phyloP scores from a whole-genome alignment of 2,329 filamentous ascomycete species.

The Sporothrix luriei region DNA sequence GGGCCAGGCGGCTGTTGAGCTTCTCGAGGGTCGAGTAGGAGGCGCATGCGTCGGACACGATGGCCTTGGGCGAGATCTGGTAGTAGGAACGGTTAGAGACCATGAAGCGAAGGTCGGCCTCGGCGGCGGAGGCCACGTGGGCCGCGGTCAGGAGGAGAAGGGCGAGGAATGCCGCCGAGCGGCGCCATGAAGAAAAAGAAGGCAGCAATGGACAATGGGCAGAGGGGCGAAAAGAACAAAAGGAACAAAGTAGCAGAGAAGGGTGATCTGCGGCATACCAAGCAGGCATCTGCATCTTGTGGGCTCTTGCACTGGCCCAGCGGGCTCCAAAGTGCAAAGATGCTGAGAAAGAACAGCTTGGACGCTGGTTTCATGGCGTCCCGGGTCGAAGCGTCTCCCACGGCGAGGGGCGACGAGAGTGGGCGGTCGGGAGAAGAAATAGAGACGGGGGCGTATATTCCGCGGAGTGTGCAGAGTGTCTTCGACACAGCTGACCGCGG shows the following conservation, averaged over 20 bases:
- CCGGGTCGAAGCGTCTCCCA: neutral
- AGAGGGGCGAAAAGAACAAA: conserved; percentile 31
- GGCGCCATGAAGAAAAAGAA: conserved; percentile 25
- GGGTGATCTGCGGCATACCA: conserved; percentile 50
- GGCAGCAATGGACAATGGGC: conserved; percentile 29
- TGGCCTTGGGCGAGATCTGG: conserved; percentile 84
- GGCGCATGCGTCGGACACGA: conserved; percentile 91
- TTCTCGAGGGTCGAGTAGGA: conserved; percentile 88
- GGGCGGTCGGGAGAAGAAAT: conserved; percentile 22
- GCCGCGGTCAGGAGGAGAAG: conserved; percentile 34
- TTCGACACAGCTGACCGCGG: neutral
- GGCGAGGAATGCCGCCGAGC: conserved; percentile 20
- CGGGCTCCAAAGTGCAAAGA: conserved; percentile 59
- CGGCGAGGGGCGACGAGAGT: conserved; percentile 1
- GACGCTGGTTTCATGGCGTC: conserved; percentile 56
- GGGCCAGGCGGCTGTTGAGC: conserved; percentile 76
- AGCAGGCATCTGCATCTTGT: conserved; percentile 52
- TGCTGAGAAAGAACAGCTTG: conserved; percentile 58
- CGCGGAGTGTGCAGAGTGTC: neutral
- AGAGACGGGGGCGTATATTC: neutral
- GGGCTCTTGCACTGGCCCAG: conserved; percentile 50
- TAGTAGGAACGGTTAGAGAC: conserved; percentile 47
- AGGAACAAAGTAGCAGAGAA: conserved; percentile 34
- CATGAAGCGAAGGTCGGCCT: conserved; percentile 35
- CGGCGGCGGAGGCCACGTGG: neutral